Evolutionary conservation across 2,329 filamentous ascomycete species (phyloP).

Genomic region (Lachnellula willkommii): DNA sequence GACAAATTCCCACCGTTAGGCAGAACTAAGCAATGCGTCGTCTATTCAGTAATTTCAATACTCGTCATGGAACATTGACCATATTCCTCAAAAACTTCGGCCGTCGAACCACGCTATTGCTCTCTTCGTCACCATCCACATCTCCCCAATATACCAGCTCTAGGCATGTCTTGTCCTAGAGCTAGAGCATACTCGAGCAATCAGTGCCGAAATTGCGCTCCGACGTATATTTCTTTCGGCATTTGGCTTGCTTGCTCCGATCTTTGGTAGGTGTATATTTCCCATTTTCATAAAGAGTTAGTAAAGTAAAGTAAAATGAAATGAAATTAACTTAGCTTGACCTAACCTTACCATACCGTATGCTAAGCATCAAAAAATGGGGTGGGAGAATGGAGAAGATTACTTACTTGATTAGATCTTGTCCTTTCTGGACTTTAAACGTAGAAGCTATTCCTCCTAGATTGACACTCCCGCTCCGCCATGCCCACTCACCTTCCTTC

Average conservation of each 20-base stretch:
- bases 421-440: constrained; percentile 37
- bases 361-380: background rate
- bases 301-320: no score
- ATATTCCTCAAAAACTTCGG: no score
- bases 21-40: no score
- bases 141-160: constrained; percentile 28
- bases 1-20: no score
- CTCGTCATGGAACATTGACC: no score
- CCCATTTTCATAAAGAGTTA: constrained; percentile 22
- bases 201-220: constrained; percentile 44
- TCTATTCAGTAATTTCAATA: no score
- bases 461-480: constrained; percentile 41
- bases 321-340: no score
- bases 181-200: constrained; percentile 43
- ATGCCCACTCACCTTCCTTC: constrained; percentile 42
- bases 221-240: constrained; percentile 35
- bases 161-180: constrained; percentile 43
- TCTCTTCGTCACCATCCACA: no score
- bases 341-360: background rate
- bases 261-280: constrained; percentile 42
- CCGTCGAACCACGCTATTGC: no score
- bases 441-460: constrained; percentile 40
- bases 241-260: constrained; percentile 33
- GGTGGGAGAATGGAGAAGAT: background rate
- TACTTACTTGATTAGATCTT: constrained; percentile 40